phyloP scores from a whole-genome alignment of 2,329 filamentous ascomycete species.

The Rutstroemia sydowiana region DNA sequence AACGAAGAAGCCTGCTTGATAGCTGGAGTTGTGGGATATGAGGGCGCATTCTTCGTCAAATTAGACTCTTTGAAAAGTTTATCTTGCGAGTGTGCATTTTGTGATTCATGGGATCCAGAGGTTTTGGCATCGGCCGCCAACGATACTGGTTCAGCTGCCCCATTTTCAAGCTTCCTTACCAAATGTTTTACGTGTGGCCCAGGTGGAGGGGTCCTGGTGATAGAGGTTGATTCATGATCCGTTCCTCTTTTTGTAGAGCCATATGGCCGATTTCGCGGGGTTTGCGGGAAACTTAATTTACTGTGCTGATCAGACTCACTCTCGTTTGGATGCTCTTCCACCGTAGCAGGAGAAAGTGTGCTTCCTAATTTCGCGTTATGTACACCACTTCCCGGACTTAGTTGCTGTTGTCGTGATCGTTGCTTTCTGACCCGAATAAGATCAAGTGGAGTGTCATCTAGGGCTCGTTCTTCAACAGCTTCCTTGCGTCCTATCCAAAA shows the following conservation, averaged over 20 bases:
- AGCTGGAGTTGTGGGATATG: not conserved
- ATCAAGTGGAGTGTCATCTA: constrained; percentile 3
- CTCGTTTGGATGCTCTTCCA: constrained; percentile 7
- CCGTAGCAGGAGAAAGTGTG: constrained; percentile 5
- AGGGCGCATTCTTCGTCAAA: not conserved
- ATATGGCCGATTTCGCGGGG: too few relatives aligned
- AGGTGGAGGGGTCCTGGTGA: not conserved
- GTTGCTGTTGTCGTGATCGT: not conserved
- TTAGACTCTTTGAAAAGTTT: not conserved
- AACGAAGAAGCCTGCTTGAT: not conserved
- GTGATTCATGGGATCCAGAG: not conserved
- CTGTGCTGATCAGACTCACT: not conserved
- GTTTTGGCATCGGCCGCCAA: not conserved
- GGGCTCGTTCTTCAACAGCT: not conserved
- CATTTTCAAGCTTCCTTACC: not conserved
- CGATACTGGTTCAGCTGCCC: not conserved
- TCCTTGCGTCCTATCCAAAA: not conserved
- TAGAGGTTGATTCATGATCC: not conserved
- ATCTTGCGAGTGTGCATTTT: not conserved
- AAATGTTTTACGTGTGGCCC: not conserved
- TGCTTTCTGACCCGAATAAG: constrained; percentile 22
- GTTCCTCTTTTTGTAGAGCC: not conserved
- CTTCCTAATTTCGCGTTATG: constrained; percentile 2
- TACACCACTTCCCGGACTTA: not conserved
- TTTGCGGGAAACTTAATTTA: not conserved